Base-by-base conservation (phyloP, 306 rosid genomes). In the Mimosa bimucronata region DNA sequence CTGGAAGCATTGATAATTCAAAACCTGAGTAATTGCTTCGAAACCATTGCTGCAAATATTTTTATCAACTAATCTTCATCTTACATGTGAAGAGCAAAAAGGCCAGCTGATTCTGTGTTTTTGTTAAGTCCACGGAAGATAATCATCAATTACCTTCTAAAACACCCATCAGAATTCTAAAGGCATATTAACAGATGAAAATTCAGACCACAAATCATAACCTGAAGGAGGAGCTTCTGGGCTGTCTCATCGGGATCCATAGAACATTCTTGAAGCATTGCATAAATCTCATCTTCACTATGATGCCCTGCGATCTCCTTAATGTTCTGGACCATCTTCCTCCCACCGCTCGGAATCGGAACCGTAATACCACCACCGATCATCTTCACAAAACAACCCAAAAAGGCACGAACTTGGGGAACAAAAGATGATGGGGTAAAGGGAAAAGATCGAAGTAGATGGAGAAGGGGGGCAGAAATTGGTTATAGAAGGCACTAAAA, bases 241-340 rank as follows among this genome's bases (percentile, higher is more conserved):
- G 90, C 13, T 37, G 99, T 93, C 84, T 95, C 99, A 74, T 95
- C 82, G 85, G 99, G 99, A 95, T 95, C 99, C 99, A 95, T 95
- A 74, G 91, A 85, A 82, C 98, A 95, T 68, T 95, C 99, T 82
- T 81, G 90, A 68, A 95, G 99, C 98, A 93, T 93, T 90, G 98
- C 92, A 85, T 93, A 86, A 83, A 93, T 89, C 74, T 95, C 99
- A 28, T 91, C 97, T 29, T 93, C 96, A 85, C 90, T 91, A 77
- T 93, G 96, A 84, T 90, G 89, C 12, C 86, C 96, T 23, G 96
- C 74, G 90, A 95, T 91, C 96, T 95, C 99, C 80, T 89, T 89
- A 23, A 95, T 88, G 85, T 83, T 86, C 88, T 88, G 91, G 94
- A 95, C 90, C 96, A 77, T 86, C 86, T 82, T 90, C 91, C 79